Base-by-base conservation (phyloP, 2,329 filamentous ascomycete species). In the Aciculosporium take region DNA sequence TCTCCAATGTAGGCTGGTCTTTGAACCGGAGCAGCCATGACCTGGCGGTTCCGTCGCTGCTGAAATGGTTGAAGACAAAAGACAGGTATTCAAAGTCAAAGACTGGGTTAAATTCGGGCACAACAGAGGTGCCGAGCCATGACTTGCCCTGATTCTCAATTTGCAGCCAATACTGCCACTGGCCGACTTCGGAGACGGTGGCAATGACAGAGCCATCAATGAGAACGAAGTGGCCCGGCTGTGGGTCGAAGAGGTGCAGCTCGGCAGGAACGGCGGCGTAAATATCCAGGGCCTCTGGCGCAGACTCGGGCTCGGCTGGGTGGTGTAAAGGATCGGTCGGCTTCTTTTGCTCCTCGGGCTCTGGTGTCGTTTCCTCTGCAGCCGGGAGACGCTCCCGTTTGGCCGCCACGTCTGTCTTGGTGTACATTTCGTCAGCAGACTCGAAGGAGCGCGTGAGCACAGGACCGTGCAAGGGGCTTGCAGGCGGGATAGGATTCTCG, bases 41-140 rank as follows among this genome's bases (percentile, higher is more conserved):
- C 59, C 88, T 93, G 4, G 91, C 89, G 2, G 83, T 84, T 2
- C 88, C 86, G 60, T 95, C 85, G 28, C 80, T 73, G 12, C 82
- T 75, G 58, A 94, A 96, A 58, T 95, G 87, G 55, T 98, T 98
- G 72, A 98, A 98, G 55, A 98, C 95, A 59, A 96, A 96, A 0
- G 89, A 96, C n/a, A 94, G 71, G 53, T 89, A 96, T 60, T 98
- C 91, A 50, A 95, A 96, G 64, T 96, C 96, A 69, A 96, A 98
- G 17, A 98, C 88, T 0, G 91, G 91, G 53, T 96, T 96, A 61
- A 96, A 86, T 51, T 98, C 91, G 6, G 85, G 81, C 24, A 87
- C 70, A 24, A 98, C 77, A 2, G 81, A 74, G 49, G 94, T 84
- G 18, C 87, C 87, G 2, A 98, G 68, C 85, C 87, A 95, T 41